Conservation (phyloP, 768 basidiomycete species). For the Macrocybe gigantea region DNA sequence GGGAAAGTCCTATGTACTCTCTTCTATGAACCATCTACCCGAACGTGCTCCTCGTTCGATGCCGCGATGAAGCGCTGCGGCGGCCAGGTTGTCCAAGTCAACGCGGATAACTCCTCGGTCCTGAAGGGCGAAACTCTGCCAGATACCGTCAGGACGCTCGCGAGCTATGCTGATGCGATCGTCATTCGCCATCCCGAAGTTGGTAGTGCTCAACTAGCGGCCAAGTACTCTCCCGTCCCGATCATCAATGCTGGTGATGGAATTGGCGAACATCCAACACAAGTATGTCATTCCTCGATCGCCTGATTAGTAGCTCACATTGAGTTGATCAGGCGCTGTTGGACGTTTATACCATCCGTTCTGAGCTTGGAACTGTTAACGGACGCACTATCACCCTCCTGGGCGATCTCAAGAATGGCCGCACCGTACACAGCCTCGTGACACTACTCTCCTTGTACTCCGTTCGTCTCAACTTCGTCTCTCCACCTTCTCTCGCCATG, state of each 20-base stretch:
- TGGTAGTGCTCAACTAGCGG: constrained; percentile 92
- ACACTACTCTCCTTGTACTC: constrained; percentile 87
- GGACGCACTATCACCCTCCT: constrained; percentile 89
- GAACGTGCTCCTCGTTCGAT: constrained; percentile 94
- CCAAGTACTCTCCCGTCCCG: constrained; percentile 93
- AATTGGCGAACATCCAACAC: constrained; percentile 94
- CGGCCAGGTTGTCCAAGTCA: constrained; percentile 87
- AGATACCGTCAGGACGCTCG: constrained; percentile 91
- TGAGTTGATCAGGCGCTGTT: constrained; percentile 56
- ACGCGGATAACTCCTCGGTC: constrained; percentile 79
- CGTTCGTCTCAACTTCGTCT: constrained; percentile 93
- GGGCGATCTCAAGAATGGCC: constrained; percentile 96
- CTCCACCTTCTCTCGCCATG: constrained; percentile 84
- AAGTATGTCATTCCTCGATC: constrained; percentile 45
- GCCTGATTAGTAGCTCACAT: constrained; percentile 5
- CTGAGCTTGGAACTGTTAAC: constrained; percentile 96
- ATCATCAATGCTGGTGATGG: constrained; percentile 98
- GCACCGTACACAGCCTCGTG: constrained; percentile 95
- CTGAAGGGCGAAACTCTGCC: constrained; percentile 90
- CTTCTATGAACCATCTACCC: constrained; percentile 96
- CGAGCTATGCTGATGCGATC: constrained; percentile 92
- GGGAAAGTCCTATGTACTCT: constrained; percentile 88
- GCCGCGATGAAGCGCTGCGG: constrained; percentile 99
- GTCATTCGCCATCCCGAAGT: constrained; percentile 93
- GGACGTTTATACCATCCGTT: constrained; percentile 93